Evolutionary conservation across 2,329 filamentous ascomycete species (phyloP).

Genomic region (Epichloe gansuensis): DNA sequence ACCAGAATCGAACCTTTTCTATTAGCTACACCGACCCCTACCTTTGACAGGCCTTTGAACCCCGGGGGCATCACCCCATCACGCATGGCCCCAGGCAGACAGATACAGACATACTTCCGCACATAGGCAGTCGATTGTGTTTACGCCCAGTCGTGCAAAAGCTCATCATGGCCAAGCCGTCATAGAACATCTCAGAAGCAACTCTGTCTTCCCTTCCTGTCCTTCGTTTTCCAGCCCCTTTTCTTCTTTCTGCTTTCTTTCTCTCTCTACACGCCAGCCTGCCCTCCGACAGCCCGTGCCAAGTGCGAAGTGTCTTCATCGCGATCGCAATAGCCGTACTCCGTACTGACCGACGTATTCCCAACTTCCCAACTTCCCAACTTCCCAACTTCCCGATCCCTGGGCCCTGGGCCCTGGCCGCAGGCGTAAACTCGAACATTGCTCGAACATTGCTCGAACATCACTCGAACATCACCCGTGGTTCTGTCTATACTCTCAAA

Average conservation of each 20-base stretch:
- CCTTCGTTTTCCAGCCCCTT: neutral
- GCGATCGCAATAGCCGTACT: too few relatives aligned
- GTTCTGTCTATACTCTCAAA: neutral
- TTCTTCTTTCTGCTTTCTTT: neutral
- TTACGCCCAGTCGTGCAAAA: neutral
- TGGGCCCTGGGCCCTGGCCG: too few relatives aligned
- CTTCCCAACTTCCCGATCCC: too few relatives aligned
- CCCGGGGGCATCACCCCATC: too few relatives aligned
- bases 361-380: too few relatives aligned
- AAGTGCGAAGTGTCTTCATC: too few relatives aligned
- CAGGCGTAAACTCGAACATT: too few relatives aligned
- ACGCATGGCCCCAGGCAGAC: neutral
- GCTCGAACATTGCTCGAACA: neutral
- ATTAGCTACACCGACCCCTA: too few relatives aligned
- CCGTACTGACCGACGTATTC: too few relatives aligned
- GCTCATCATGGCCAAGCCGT: constrained; percentile 1
- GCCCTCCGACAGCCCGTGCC: too few relatives aligned
- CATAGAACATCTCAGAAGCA: neutral
- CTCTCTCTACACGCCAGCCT: neutral
- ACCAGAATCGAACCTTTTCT: too few relatives aligned
- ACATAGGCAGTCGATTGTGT: neutral
- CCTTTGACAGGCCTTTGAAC: too few relatives aligned
- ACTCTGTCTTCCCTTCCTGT: neutral
- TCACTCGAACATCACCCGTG: neutral
- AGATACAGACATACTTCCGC: neutral